These are phyloP conservation scores for Leptodontidium sp. DNA, from an alignment of 2,329 filamentous ascomycete genomes.

Conservation along the genomic window DNA sequence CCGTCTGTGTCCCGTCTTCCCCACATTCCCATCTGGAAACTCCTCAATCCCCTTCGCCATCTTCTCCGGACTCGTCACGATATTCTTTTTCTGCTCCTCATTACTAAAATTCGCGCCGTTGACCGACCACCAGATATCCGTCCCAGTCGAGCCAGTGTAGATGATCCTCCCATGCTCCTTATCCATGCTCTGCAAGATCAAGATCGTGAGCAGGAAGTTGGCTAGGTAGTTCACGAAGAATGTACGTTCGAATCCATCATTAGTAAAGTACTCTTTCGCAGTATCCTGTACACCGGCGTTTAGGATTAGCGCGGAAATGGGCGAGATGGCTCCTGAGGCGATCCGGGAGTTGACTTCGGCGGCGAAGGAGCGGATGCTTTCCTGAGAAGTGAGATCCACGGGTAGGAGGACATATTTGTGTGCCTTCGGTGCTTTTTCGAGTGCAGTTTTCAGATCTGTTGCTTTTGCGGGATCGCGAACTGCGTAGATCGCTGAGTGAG, in stretches of 20 bases:
- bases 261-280: constrained; percentile 42
- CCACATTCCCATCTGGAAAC: constrained; percentile 5
- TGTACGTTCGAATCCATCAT: constrained; percentile 47
- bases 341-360: constrained; percentile 36
- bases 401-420: constrained; percentile 18
- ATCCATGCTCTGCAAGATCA: constrained; percentile 49
- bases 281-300: constrained; percentile 39
- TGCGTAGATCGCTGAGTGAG: constrained; percentile 37
- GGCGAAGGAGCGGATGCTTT: constrained; percentile 29
- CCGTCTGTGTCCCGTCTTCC: constrained; percentile 7
- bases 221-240: constrained; percentile 48
- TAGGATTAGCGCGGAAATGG: constrained; percentile 37
- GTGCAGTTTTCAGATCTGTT: not conserved
- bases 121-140: not conserved
- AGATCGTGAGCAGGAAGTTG: constrained; percentile 47
- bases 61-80: not conserved
- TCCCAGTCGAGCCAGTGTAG: constrained; percentile 45
- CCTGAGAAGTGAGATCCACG: constrained; percentile 24
- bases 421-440: not conserved
- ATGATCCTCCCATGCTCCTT: constrained; percentile 46
- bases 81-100: constrained; percentile 2
- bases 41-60: constrained; percentile 18
- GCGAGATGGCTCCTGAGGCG: constrained; percentile 32
- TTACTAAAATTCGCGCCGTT: not conserved
- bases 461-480: constrained; percentile 33